Evolutionary conservation across 306 rosid genomes (phyloP).

Genomic region (Cicer cuneatum): DNA sequence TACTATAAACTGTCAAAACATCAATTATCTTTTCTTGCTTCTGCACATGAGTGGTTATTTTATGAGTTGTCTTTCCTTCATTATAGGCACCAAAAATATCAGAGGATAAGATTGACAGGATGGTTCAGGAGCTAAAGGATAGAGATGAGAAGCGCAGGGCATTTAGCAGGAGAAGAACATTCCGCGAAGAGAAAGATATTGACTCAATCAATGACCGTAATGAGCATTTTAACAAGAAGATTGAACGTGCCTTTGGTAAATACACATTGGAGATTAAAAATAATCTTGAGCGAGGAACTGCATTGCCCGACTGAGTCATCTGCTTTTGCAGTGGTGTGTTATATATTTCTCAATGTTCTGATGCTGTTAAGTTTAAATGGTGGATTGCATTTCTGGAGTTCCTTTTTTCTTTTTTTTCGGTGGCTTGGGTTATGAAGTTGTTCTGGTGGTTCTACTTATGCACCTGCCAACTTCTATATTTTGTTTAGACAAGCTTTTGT

Average conservation of each 20-base stretch:
- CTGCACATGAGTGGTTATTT: conserved; percentile 6
- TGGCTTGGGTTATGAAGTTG: no score
- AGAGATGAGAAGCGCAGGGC: conserved; percentile 77
- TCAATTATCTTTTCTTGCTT: conserved; percentile 13
- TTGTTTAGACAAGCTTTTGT: no score
- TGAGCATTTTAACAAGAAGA: conserved; percentile 97
- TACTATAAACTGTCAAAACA: conserved; percentile 15
- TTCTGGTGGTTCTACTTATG: no score
- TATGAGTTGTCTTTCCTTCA: conserved; percentile 39
- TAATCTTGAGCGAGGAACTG: conserved; percentile 99
- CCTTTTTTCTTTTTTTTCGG: no score
- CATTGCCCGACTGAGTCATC: conserved; percentile 77
- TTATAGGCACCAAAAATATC: conserved; percentile 76
- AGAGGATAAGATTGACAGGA: conserved; percentile 84
- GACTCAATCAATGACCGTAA: conserved; percentile 97
- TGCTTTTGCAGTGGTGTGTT: conserved; percentile 29
- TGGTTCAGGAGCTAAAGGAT: conserved; percentile 94
- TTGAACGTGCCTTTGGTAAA: conserved; percentile 96
- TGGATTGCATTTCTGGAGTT: conserved; percentile 18
- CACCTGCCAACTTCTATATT: no score
- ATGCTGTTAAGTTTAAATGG: conserved; percentile 5
- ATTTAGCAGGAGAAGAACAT: conserved; percentile 89
- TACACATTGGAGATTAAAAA: conserved; percentile 97
- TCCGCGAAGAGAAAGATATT: conserved; percentile 93
- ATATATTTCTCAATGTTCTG: conserved; percentile 1